A percentile compares a stretch with the other conserved stretches of the same genome.
These are phyloP conservation scores for Hyaloscypha hepaticicola DNA, from an alignment of 495 filamentous ascomycete species.

Conservation along the genomic window DNA sequence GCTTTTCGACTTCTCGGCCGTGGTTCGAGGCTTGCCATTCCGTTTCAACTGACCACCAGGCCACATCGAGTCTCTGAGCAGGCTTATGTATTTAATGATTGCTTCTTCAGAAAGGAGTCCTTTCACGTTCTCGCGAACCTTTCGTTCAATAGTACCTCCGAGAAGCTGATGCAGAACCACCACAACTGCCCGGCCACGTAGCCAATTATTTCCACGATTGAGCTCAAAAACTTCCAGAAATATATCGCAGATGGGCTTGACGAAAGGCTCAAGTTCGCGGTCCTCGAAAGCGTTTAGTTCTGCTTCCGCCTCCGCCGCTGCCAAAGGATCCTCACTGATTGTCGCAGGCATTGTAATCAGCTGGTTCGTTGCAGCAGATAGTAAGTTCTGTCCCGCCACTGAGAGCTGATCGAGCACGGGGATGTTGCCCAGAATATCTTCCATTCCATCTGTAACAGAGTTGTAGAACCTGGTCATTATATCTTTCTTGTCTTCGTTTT, in stretches of 20 bases:
- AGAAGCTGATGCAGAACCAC: constrained; percentile 78
- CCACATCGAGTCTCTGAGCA: constrained; percentile 77
- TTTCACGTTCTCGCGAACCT: constrained; percentile 78
- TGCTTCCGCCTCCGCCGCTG: constrained; percentile 86
- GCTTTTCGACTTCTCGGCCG: constrained; percentile 66
- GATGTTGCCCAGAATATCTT: constrained; percentile 94
- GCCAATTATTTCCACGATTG: constrained; percentile 89
- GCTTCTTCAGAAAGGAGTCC: constrained; percentile 72
- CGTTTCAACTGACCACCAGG: constrained; percentile 59
- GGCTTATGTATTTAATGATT: constrained; percentile 68
- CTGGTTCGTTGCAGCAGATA: constrained; percentile 83
- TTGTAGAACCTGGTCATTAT: constrained; percentile 94
- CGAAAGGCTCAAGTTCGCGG: constrained; percentile 86
- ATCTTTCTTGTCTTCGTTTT: constrained; percentile 70
- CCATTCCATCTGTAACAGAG: constrained; percentile 96
- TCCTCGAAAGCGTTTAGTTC: constrained; percentile 93
- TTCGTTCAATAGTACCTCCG: constrained; percentile 96
- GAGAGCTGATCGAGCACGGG: constrained; percentile 94
- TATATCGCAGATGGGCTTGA: constrained; percentile 96
- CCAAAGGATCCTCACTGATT: constrained; percentile 57
- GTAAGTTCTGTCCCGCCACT: constrained; percentile 86
- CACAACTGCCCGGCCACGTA: constrained; percentile 92
- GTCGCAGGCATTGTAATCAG: constrained; percentile 53
- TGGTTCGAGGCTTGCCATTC: constrained; percentile 54
- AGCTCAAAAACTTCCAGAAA: constrained; percentile 96